Evolutionary conservation across 305 asterid genomes (phyloP), one percentile per base, ranked within the genome.

Genomic region (Fraxinus nigra): DNA sequence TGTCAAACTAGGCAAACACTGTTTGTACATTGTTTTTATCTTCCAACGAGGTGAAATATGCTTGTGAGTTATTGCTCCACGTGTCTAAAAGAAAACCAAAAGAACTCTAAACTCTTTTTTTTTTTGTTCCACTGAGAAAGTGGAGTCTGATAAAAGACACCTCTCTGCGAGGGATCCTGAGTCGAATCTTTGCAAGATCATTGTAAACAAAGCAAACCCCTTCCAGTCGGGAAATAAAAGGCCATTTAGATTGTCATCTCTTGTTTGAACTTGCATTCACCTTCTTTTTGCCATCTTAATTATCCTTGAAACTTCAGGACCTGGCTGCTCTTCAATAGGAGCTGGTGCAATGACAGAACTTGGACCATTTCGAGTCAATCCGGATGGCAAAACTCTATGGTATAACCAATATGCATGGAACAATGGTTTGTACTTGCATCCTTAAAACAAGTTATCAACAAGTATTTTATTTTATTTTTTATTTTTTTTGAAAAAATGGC

Each of bases 311-410:
- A 61, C 2, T 56, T 74, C 86, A 87, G 88, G 88, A 46, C 85
- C 90, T 1, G 87, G 88, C 1, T 87, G 90, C 81, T 87, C 90
- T 34, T 87, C 90, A 1, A 1, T 87, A 2, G 90, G 86, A 79
- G 59, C 67, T 8, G 90, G 88, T 18, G 90, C 88, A 76, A 59
- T 87, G 88, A 87, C 80, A 26, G 90, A 85, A 79, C 81, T 85
- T n/a, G 88, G 90, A 54, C 90, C 88, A 0, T 87, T 87, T 28
- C 72, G 85, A 10, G 90, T 87, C 72, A 84, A 80, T 48, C 88
- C 87, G 33, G 86, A 84, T 54, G 90, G 90, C 0, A 80, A 80
- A 82, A 87, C 88, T 20, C 87, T 88, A 7, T 79, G 82, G 70
- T 40, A 78, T 18, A 88, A 89, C 74, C 59, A 85, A 73, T 75